Percentiles rank a stretch among this genome's conserved stretches.
phyloP scores from a whole-genome alignment of 2,329 filamentous ascomycete genomes.

The Aspergillus sp. region DNA sequence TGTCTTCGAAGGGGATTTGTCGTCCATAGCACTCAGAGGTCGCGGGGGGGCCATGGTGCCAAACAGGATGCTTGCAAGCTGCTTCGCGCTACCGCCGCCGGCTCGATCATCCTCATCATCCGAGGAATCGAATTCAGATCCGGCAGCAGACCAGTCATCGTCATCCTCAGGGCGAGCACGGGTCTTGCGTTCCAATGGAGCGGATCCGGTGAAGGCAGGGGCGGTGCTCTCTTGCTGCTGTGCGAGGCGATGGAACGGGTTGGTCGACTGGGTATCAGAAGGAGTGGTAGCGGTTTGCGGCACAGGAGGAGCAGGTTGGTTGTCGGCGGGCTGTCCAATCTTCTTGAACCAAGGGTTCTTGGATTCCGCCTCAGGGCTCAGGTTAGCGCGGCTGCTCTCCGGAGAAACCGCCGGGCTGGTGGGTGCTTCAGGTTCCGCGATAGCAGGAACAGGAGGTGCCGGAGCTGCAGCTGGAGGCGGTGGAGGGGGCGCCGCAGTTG shows the following conservation, averaged over 20 bases:
- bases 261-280: constrained; percentile 69
- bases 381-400: constrained; percentile 51
- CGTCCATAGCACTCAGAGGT: constrained; percentile 78
- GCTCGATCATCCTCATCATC: constrained; percentile 73
- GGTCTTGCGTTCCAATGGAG: constrained; percentile 48
- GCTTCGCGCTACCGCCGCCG: constrained; percentile 79
- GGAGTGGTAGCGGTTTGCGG: constrained; percentile 39
- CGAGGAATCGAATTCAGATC: constrained; percentile 72
- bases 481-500: constrained; percentile 39
- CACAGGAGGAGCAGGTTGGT: constrained; percentile 47
- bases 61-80: constrained; percentile 91
- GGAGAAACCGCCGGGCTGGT: constrained; percentile 52
- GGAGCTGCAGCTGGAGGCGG: constrained; percentile 21
- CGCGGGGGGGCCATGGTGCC: constrained; percentile 94
- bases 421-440: constrained; percentile 40
- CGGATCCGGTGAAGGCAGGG: constrained; percentile 51
- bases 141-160: constrained; percentile 80
- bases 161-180: constrained; percentile 59
- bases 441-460: constrained; percentile 25
- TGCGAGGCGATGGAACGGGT: constrained; percentile 89
- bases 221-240: constrained; percentile 58
- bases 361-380: constrained; percentile 69
- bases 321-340: constrained; percentile 67
- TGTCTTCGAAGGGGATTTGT: constrained; percentile 56
- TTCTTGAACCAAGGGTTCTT: constrained; percentile 95